Base-by-base conservation (phyloP, 78 protist species). In the Emiliania huxleyi region DNA sequence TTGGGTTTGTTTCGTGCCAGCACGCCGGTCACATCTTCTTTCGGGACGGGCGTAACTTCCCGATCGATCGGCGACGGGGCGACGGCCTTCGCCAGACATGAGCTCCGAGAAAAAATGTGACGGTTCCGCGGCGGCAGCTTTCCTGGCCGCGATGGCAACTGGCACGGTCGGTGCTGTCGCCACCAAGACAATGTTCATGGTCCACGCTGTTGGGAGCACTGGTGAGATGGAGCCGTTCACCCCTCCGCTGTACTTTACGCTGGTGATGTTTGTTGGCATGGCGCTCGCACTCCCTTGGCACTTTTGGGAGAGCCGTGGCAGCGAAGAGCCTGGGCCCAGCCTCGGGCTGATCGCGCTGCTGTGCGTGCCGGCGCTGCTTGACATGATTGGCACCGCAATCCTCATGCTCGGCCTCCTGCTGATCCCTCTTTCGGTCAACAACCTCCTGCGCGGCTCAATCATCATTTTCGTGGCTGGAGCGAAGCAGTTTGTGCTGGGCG, bases 211-310 rank as follows among this genome's bases (percentile, higher is more conserved):
- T n/a, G n/a, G n/a, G n/a, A n/a, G n/a, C n/a, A n/a, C n/a, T n/a
- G n/a, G n/a, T n/a, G n/a, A n/a, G n/a, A n/a, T n/a, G n/a, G n/a
- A n/a, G n/a, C 38, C 11, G 29, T 81, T 81, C 56, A 44, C 42
- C 25, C 40, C 38, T 6, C 56, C 89, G 42, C 42, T 81, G 56
- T 81, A 44, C 55, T 40, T 44, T 35, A 23, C 56, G 23, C 44
- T 52, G 89, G 52, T 81, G 40, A 81, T 81, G 89, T 81, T 81
- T 23, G 2, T 81, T 23, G 89, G 49, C 48, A 81, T 81, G 89
- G 23, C 38, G 11, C 44, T 44, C 89, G 89, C 89, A 29, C 89
- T 81, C 5, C 89, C 89, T 23, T 1, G 15, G 15, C 38, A 81
- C 55, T 25, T 81, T 4, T 4, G 35, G 55, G 21, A 42, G 56